A percentile compares a stretch with the other conserved stretches of the same genome.
These are phyloP conservation scores for Rugosomyces carneus DNA, from an alignment of 1,284 basidiomycete genomes.

Conservation along the genomic window DNA sequence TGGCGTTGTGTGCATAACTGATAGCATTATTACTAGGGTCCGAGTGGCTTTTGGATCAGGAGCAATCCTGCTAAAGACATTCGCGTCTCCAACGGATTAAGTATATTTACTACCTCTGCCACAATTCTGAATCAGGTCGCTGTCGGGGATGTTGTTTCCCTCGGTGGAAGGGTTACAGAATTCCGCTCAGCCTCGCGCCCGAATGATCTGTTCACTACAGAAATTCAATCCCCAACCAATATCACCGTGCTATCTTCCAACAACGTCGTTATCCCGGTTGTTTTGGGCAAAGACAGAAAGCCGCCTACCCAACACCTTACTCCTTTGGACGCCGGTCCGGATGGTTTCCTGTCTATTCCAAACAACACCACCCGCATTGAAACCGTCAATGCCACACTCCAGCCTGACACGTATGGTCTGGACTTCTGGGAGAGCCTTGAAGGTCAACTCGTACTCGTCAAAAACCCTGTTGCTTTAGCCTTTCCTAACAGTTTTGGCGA, in stretches of 20 bases:
- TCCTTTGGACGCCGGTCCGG: constrained; percentile 43
- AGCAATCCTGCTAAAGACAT: constrained; percentile 39
- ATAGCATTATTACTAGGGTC: constrained; percentile 27
- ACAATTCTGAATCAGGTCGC: constrained; percentile 32
- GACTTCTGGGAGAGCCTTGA: constrained; percentile 65
- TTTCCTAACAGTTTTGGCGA: constrained; percentile 53
- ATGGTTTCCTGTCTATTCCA: constrained; percentile 51
- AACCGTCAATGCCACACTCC: constrained; percentile 39
- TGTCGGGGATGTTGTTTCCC: constrained; percentile 45
- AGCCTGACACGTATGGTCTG: constrained; percentile 46
- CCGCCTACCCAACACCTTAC: constrained; percentile 49
- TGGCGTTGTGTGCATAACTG: neutral
- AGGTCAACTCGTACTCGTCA: constrained; percentile 53
- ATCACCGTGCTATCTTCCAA: constrained; percentile 41
- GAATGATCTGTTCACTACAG: constrained; percentile 47
- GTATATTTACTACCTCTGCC: constrained; percentile 40
- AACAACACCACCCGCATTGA: constrained; percentile 48
- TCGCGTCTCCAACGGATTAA: constrained; percentile 48
- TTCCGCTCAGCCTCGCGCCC: constrained; percentile 38
- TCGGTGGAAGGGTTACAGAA: constrained; percentile 44
- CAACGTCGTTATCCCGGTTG: constrained; percentile 39
- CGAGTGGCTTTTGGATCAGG: constrained; percentile 48
- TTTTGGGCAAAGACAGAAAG: constrained; percentile 49
- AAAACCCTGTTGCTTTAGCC: constrained; percentile 40
- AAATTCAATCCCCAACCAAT: constrained; percentile 40